Base-by-base conservation (phyloP, 2,329 filamentous ascomycete species). In the Fragosphaeria purpurea region DNA sequence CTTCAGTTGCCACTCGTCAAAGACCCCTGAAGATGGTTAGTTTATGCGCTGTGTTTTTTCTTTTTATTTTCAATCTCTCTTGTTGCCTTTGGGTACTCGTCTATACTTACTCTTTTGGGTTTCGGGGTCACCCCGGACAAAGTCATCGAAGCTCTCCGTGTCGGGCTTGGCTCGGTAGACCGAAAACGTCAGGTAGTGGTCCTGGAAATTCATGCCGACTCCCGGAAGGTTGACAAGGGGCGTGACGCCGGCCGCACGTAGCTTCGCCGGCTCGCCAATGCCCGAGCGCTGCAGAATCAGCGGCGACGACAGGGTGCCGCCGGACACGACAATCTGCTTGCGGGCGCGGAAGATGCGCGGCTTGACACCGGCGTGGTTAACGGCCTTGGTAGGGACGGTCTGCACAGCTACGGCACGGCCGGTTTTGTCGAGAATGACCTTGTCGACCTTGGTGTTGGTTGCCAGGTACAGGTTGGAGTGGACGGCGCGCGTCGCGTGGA, bases 61-160 rank as follows among this genome's bases (percentile, higher is more conserved):
- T 4, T 37, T 37, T 7, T 4, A 7, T 11, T 37, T 37, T 7
- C 7, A 2, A 37, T 37, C 7, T 37, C 4, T 2, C 11, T 37
- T 37, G 35, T 7, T 37, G 35, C 35, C 35, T 3, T 22, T 3
- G 3, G 22, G 4, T 7, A 4, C 2, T 37, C 35, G 11, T 37
- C 35, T 2, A 37, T 7, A 31, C 70, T 59, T 63, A 70, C 72
- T 66, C 67, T 88, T 84, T 64, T 91, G 86, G 0, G 82, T 74
- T 51, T 83, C 79, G 0, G 85, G 83, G 38, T 84, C 83, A 41
- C 86, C 86, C 46, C 86, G 79, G 7, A 83, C 75, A 61, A 90
- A 90, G 63, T 90, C 86, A 59, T 90, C 86, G 56, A 91, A 91
- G 9, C 80, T 85, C 62, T 91, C 86, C 0, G 80, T 80, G 5